Percentiles rank a stretch among this genome's conserved stretches.
These are phyloP conservation scores for Vitis rotundifolia DNA, from an alignment of 164 flowering plant species.

Conservation along the genomic window DNA sequence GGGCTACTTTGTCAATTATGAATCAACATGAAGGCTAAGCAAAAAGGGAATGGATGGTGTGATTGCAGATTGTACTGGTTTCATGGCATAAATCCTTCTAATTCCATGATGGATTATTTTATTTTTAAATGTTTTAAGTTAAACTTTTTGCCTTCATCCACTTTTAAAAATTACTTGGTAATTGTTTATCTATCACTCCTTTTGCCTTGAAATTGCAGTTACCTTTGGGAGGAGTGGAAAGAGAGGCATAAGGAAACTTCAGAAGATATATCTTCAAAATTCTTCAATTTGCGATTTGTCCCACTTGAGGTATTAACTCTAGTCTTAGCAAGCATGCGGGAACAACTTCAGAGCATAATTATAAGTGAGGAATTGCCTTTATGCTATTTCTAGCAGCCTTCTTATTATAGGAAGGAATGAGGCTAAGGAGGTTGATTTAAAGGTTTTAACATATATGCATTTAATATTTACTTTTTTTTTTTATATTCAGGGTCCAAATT, in stretches of 20 bases:
- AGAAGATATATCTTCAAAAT: slow-evolving; percentile 59
- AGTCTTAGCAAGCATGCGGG: background rate
- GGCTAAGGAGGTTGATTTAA: background rate
- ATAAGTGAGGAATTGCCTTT: background rate
- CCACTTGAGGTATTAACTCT: slow-evolving; percentile 69
- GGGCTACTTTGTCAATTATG: too few relatives aligned
- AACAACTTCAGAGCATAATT: background rate
- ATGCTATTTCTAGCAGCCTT: background rate
- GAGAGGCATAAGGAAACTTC: slow-evolving; percentile 64
- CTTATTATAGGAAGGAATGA: background rate
- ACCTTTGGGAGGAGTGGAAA: slow-evolving; percentile 95
- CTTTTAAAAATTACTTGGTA: background rate
- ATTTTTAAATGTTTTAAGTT: background rate
- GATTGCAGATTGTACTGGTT: too few relatives aligned
- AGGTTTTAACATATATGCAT: background rate
- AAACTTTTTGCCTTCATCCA: background rate
- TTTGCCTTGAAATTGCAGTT: slow-evolving; percentile 45
- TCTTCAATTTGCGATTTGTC: slow-evolving; percentile 69
- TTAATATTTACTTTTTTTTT: too few relatives aligned
- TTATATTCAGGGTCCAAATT: too few relatives aligned
- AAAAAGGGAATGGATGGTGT: too few relatives aligned
- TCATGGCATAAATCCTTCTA: background rate
- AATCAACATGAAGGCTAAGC: too few relatives aligned
- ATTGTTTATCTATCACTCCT: background rate
- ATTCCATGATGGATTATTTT: background rate